Conservation (phyloP, 345 rosid genomes). For the Brassica rapa region DNA sequence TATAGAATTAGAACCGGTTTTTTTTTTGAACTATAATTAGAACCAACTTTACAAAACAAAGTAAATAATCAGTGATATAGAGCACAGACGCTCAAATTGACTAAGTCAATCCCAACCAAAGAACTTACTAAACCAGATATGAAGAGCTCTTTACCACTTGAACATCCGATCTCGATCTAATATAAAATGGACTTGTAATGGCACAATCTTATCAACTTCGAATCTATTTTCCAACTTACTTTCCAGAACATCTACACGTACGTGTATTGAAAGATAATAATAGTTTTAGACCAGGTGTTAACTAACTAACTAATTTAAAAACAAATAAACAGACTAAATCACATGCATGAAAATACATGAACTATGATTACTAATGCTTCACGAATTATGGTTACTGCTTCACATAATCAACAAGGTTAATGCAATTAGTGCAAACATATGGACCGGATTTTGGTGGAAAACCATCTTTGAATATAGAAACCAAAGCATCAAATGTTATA, state of each 20-base stretch:
- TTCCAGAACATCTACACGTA: conserved; percentile 28
- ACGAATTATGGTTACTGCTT: not conserved
- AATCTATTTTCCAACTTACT: conserved; percentile 1
- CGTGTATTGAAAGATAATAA: conserved; percentile 12
- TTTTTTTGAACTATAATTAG: too few species aligned
- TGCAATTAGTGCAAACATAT: not conserved
- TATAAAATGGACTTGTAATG: not conserved
- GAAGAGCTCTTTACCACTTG: too few species aligned
- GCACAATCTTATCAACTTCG: conserved; percentile 17
- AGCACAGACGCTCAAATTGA: too few species aligned
- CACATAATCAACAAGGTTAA: not conserved
- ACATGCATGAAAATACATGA: conserved; percentile 23
- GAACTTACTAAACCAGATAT: too few species aligned
- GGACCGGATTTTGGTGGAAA: conserved; percentile 30
- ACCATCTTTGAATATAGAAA: not conserved
- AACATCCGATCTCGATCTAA: too few species aligned
- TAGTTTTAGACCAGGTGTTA: not conserved
- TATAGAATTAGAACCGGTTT: too few species aligned
- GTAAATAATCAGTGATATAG: too few species aligned
- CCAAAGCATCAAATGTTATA: not conserved
- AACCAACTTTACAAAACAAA: too few species aligned
- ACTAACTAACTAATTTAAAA: conserved; percentile 5
- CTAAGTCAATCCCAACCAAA: too few species aligned
- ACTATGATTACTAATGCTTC: not conserved
- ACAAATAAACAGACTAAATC: conserved; percentile 10